These are phyloP conservation scores for Waltiozyma sp. DNA, from an alignment of 1,139 yeast genomes.

Conservation along the genomic window DNA sequence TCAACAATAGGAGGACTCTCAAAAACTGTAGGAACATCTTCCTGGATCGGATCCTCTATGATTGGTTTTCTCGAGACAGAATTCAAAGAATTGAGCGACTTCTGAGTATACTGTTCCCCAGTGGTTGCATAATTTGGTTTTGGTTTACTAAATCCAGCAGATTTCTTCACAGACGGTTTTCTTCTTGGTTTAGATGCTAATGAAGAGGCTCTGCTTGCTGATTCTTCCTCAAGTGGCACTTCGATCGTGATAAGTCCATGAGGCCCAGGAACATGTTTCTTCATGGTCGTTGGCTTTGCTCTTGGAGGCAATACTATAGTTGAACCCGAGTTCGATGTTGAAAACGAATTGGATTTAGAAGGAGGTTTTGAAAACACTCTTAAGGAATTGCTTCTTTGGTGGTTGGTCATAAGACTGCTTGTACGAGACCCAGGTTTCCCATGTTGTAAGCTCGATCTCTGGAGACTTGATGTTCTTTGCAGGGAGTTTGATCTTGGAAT, in stretches of 20 bases:
- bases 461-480: slow-evolving; percentile 17
- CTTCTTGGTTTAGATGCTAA: slow-evolving; percentile 3
- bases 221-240: slow-evolving; percentile 27
- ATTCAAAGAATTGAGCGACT: slow-evolving; percentile 7
- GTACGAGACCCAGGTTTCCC: slow-evolving; percentile 8
- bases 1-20: not conserved
- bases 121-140: slow-evolving; percentile 1
- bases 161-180: slow-evolving; percentile 5
- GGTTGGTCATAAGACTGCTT: slow-evolving; percentile 11
- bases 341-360: slow-evolving; percentile 3
- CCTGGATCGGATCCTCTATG: slow-evolving; percentile 4
- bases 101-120: slow-evolving; percentile 5
- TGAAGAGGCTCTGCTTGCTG: slow-evolving; percentile 1
- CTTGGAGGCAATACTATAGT: slow-evolving; percentile 4
- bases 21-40: not conserved
- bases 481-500: slow-evolving; percentile 18
- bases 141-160: slow-evolving; percentile 3
- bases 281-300: slow-evolving; percentile 22
- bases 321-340: not conserved
- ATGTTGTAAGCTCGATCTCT: slow-evolving; percentile 7
- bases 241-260: slow-evolving; percentile 35
- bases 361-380: slow-evolving; percentile 1
- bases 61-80: slow-evolving; percentile 5
- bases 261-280: slow-evolving; percentile 37
- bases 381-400: slow-evolving; percentile 11